Evolutionary conservation across 1,139 yeast species (phyloP).

Genomic region (Arxiozyma heterogenica): DNA sequence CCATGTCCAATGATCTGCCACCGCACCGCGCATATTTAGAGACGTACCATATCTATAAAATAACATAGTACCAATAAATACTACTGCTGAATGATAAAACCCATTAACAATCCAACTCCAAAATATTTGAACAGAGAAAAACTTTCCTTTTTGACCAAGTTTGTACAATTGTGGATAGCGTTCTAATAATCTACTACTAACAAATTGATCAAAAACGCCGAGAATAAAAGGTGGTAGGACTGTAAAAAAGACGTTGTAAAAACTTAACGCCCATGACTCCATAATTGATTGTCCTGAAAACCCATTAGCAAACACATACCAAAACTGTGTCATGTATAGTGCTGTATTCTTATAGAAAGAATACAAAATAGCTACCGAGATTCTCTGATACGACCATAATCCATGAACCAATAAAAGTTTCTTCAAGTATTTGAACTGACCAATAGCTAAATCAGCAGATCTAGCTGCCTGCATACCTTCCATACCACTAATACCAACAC

Average conservation of each 20-base stretch:
- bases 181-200: conserved; percentile 78
- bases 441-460: conserved; percentile 94
- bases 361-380: conserved; percentile 83
- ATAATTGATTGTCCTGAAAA: conserved; percentile 93
- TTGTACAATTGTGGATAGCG: conserved; percentile 89
- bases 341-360: conserved; percentile 95
- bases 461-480: conserved; percentile 99
- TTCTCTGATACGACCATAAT: conserved; percentile 93
- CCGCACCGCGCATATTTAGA: conserved; percentile 50
- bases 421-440: conserved; percentile 81
- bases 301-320: conserved; percentile 90
- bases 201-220: conserved; percentile 95
- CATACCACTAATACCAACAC: conserved; percentile 97
- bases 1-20: conserved; percentile 93
- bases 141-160: conserved; percentile 78
- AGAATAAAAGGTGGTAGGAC: conserved; percentile 92
- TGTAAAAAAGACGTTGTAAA: conserved; percentile 91
- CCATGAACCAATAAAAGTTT: conserved; percentile 89
- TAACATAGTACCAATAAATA: conserved; percentile 63
- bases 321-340: conserved; percentile 93
- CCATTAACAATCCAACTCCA: conserved; percentile 98
- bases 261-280: conserved; percentile 97
- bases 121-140: conserved; percentile 83
- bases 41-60: conserved; percentile 64
- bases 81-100: conserved; percentile 82